Percentiles rank a stretch among this genome's conserved stretches.
Conservation (phyloP, 352 stramenopile species). For the Globisporangium carolinianum region DNA sequence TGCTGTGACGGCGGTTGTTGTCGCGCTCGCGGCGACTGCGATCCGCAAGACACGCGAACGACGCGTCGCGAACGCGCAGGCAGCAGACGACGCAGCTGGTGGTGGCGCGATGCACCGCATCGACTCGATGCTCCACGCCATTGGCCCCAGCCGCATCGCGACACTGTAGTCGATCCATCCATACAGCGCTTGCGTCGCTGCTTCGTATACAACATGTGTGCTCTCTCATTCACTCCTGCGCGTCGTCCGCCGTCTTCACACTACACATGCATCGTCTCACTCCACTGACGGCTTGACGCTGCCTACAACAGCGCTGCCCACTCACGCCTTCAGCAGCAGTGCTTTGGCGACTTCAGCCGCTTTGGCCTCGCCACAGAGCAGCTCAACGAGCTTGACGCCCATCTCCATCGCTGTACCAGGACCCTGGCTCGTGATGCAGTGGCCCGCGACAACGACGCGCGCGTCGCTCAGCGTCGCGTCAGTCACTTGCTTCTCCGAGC, state of each 20-base stretch:
- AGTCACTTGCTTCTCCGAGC: constrained; percentile 60
- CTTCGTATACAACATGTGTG: not conserved
- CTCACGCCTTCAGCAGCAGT: constrained; percentile 27
- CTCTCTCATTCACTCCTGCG: not conserved
- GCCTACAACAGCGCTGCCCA: not conserved
- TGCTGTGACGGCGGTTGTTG: not conserved
- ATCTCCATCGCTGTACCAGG: constrained; percentile 78
- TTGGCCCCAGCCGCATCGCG: constrained; percentile 10
- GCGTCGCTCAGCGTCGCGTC: constrained; percentile 29
- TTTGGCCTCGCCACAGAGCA: constrained; percentile 58
- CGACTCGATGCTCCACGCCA: constrained; percentile 4
- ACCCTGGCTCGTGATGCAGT: constrained; percentile 75
- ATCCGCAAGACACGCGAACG: constrained; percentile 1
- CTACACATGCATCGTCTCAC: not conserved
- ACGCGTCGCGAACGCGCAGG: not conserved
- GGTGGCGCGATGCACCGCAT: constrained; percentile 1
- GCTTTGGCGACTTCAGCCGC: constrained; percentile 52
- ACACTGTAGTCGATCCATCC: constrained; percentile 5
- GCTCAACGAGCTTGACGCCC: constrained; percentile 74
- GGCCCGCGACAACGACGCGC: constrained; percentile 58
- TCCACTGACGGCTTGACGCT: too few species aligned
- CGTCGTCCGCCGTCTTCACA: not conserved
- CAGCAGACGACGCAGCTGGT: not conserved
- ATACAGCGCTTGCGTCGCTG: not conserved
- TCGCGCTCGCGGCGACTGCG: constrained; percentile 18